Evolutionary conservation across 352 stramenopile species (phyloP), one percentile per base, ranked within the genome.

Genomic region (Phytophthora kernoviae): DNA sequence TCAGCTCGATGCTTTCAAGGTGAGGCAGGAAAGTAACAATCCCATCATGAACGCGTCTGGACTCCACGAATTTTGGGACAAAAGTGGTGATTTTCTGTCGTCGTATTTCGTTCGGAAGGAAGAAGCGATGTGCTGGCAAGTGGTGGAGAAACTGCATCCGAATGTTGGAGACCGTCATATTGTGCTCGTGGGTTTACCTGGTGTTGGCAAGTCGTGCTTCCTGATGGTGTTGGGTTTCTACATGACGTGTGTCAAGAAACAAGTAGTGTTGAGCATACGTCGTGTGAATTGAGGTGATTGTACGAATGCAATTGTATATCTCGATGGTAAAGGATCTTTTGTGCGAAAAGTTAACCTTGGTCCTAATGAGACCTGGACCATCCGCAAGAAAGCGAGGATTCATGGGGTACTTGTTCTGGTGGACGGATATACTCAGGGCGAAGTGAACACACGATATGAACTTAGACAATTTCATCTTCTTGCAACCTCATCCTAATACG

Each of bases 171-270:
- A 20, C 32, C n/a, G n/a, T n/a, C n/a, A n/a, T n/a, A 36, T 60
- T 49, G 48, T 65, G 34, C 46, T 65, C 12, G n/a, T 65, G 2
- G 48, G 57, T 33, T 68, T 53, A 33, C 45, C 45, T 14, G 59
- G 51, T 33, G 59, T 68, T n/a, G 59, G 59, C 18, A 63, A 68
- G 30, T 57, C 52, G 11, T 62, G 52, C 21, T 62, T 62, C 54
- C 59, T 58, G 15, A 68, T 68, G 53, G 44, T 62, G 9, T n/a
- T 58, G 24, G 59, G 18, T 5, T 63, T 62, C 9, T 62, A 63
- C 4, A 20, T 68, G 59, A 44, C 44, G 24, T 58, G 36, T 20
- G 39, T 62, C 9, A 18, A 54, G 53, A 68, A 58, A 12, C 20
- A 21, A 18, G 49, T 54, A 14, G 59, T 68, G 27, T 45, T 68